These are phyloP conservation scores for Ascodesmis nigricans DNA, from an alignment of 495 filamentous ascomycete species.

Conservation along the genomic window DNA sequence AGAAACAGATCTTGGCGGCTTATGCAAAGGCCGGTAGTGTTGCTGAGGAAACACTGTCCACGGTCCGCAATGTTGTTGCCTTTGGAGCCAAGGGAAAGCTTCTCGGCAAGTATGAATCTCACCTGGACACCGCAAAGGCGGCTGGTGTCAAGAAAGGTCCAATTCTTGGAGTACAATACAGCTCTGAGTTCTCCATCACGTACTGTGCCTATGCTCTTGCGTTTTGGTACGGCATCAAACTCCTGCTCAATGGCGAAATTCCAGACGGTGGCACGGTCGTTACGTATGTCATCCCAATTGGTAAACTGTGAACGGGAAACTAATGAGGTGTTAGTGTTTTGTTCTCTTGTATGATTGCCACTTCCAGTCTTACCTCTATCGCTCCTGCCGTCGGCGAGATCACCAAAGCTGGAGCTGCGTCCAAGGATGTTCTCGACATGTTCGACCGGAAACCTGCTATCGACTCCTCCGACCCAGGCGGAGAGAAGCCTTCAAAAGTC, in stretches of 20 bases:
- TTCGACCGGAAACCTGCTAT: conserved; percentile 25
- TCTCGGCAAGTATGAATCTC: conserved; percentile 29
- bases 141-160: conserved; percentile 32
- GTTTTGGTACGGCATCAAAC: conserved; percentile 26
- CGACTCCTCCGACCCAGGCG: conserved; percentile 26
- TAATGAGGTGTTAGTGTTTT: neutral
- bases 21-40: conserved; percentile 39
- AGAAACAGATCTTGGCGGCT: conserved; percentile 33
- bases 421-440: conserved; percentile 33
- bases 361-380: conserved; percentile 19
- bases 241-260: conserved; percentile 25
- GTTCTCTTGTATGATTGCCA: conserved; percentile 3
- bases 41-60: conserved; percentile 35
- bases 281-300: conserved; percentile 24
- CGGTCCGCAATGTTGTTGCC: conserved; percentile 38
- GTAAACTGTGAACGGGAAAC: too few relatives aligned
- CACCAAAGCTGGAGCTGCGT: conserved; percentile 20
- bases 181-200: conserved; percentile 13
- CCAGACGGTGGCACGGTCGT: conserved; percentile 28
- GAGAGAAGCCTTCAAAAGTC: conserved; percentile 25
- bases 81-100: conserved; percentile 39
- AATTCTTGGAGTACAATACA: conserved; percentile 24
- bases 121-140: conserved; percentile 35
- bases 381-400: conserved; percentile 28
- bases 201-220: conserved; percentile 24